Base-by-base conservation (phyloP, 2,329 filamentous ascomycete genomes). In the Cladosporium sphaerospermum region DNA sequence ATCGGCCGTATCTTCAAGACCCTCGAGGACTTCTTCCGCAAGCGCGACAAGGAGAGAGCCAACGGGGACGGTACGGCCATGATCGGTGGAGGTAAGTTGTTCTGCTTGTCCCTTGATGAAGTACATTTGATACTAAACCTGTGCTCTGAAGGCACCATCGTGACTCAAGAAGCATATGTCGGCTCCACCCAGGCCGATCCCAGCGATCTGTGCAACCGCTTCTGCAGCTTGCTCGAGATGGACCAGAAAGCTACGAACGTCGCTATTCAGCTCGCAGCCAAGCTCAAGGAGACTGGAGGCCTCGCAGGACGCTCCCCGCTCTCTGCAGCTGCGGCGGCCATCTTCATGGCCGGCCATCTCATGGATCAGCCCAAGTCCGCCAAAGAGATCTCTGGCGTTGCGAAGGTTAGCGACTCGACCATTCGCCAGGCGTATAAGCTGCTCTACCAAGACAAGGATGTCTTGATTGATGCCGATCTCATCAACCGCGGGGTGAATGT, bases 341-440 rank as follows among this genome's bases (percentile, higher is more conserved):
- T 99, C 70, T 99, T 93, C 77, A 93, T 97, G 83, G 88, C 92
- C 3, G 90, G 89, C 31, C 84, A 92, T 65, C 78, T 97, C 36
- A 86, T 96, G 74, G 88, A 85, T 53, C 82, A 93, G 61, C 77
- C 83, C 16, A 88, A 87, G 64, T 77, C 82, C 6, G 86, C 89
- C n/a, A 91, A 91, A 69, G 87, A 95, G 56, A 96, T 99, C 62
- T 88, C 89, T 4, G 71, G 73, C 19, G 85, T 93, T 14, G 89
- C 88, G 1, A 89, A 89, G 59, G 93, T 99, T 28, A 96, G 90
- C 68, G 95, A 99, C 66, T 91, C 93, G 52, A 99, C 93, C 0
- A 96, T 99, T 63, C 91, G 95, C 64, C 95, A 89, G 23, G 91
- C 92, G 0, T 99, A 97, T 76, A 93, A 93, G 67, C 84, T 88